Percentiles rank a stretch among this genome's conserved stretches.
Evolutionary conservation across 345 rosid genomes (phyloP).

Genomic region (Acer yangbiense): DNA sequence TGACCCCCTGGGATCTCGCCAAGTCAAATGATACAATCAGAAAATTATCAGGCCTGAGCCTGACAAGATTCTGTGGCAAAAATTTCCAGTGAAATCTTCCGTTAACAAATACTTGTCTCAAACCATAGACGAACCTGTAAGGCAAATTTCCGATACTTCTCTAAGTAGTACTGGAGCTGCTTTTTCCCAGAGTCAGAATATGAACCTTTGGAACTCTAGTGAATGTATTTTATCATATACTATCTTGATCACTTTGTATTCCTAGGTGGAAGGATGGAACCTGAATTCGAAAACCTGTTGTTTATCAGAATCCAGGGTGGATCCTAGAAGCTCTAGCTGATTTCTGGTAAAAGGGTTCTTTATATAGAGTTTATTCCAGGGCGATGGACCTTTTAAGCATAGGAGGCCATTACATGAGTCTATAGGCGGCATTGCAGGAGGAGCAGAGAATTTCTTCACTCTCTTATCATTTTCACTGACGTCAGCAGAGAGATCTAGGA

Average conservation of each 20-base stretch:
- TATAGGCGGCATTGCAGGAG: constrained; percentile 36
- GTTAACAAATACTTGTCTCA: constrained; percentile 18
- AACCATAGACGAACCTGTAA: neutral
- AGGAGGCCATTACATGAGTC: constrained; percentile 50
- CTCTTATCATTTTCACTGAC: neutral
- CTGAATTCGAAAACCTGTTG: constrained; percentile 41
- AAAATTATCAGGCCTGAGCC: neutral
- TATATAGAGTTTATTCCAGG: constrained; percentile 24
- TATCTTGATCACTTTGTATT: constrained; percentile 47
- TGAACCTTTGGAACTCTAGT: constrained; percentile 30
- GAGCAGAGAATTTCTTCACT: constrained; percentile 28
- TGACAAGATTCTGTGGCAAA: neutral
- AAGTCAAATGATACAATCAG: constrained; percentile 23
- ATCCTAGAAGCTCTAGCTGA: neutral
- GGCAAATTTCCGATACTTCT: constrained; percentile 26
- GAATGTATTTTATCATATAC: constrained; percentile 32
- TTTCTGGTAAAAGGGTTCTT: constrained; percentile 43
- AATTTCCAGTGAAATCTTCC: constrained; percentile 37
- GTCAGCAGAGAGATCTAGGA: constrained; percentile 30
- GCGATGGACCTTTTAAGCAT: constrained; percentile 34
- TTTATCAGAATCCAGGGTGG: neutral
- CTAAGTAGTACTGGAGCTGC: constrained; percentile 18
- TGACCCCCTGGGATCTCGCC: neutral
- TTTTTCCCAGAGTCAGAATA: constrained; percentile 29
- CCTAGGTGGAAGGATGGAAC: constrained; percentile 27